Evolutionary conservation across 768 basidiomycete species (phyloP).

Genomic region (Psilocybe cyanescens): DNA sequence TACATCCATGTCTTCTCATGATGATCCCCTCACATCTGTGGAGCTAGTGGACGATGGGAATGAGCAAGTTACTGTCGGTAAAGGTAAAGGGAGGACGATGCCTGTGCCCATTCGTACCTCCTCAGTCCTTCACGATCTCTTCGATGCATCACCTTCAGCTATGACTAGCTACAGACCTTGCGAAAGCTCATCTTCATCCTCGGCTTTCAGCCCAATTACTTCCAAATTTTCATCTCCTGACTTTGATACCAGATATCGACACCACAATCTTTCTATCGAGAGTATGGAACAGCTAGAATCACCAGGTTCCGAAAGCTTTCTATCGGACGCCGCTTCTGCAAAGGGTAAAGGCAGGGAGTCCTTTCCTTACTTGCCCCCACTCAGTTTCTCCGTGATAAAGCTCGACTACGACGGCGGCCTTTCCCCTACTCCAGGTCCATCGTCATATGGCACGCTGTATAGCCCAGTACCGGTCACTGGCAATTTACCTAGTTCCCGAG

Average conservation of each 20-base stretch:
- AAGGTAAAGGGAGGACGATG: constrained; percentile 60
- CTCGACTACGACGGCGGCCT: constrained; percentile 46
- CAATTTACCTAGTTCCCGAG: constrained; percentile 21
- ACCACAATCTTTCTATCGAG: constrained; percentile 18
- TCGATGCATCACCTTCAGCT: constrained; percentile 34
- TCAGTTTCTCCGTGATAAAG: constrained; percentile 60
- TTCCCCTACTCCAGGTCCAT: constrained; percentile 39
- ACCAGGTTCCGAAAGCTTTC: constrained; percentile 18
- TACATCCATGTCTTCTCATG: constrained; percentile 32
- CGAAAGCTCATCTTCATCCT: constrained; percentile 28
- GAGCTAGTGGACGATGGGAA: constrained; percentile 22
- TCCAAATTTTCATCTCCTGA: constrained; percentile 25
- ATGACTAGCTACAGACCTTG: constrained; percentile 26
- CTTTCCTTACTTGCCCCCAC: constrained; percentile 68
- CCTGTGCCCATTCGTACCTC: constrained; percentile 52
- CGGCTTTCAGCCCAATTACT: constrained; percentile 30
- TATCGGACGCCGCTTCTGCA: constrained; percentile 22
- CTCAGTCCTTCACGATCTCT: constrained; percentile 42
- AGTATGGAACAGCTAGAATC: constrained; percentile 26
- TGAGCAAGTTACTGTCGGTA: constrained; percentile 31
- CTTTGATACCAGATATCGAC: constrained; percentile 23
- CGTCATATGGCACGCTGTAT: constrained; percentile 35
- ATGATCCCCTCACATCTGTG: constrained; percentile 32
- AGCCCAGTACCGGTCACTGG: constrained; percentile 19
- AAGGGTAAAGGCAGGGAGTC: constrained; percentile 67